These are phyloP conservation scores for Herpetomonas samuelpessoai DNA, from an alignment of 208 protist species.

Conservation along the genomic window DNA sequence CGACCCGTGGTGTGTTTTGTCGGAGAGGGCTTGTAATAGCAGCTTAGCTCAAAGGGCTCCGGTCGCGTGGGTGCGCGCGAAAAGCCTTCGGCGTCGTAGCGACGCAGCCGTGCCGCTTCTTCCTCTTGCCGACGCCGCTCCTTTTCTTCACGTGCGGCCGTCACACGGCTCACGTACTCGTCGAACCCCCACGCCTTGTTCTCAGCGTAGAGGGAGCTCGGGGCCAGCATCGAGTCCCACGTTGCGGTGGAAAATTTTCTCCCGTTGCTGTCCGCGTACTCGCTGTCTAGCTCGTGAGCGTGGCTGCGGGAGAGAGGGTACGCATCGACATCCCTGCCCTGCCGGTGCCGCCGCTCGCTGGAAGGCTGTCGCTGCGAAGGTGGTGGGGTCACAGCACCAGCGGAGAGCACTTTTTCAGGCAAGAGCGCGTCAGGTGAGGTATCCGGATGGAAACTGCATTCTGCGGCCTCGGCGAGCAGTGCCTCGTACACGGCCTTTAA, in stretches of 20 bases:
- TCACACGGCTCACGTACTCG: constrained; percentile 40
- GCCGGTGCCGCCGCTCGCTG: neutral
- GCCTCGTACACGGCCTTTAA: constrained; percentile 33
- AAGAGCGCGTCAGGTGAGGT: constrained; percentile 6
- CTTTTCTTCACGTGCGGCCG: constrained; percentile 24
- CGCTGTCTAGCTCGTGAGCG: neutral
- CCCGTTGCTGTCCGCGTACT: neutral
- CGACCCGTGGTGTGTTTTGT: neutral
- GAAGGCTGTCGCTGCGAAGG: too few species aligned
- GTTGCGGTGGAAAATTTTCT: neutral
- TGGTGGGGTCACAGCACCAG: too few species aligned
- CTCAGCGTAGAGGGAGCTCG: constrained; percentile 13
- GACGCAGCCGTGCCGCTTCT: constrained; percentile 34
- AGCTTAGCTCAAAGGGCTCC: constrained; percentile 42
- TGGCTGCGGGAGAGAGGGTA: neutral
- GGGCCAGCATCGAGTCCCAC: constrained; percentile 13
- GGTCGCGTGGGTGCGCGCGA: constrained; percentile 28
- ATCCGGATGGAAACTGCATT: constrained; percentile 34
- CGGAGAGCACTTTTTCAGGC: neutral
- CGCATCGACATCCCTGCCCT: too few species aligned
- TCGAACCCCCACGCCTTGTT: constrained; percentile 32
- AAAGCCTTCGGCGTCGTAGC: constrained; percentile 34
- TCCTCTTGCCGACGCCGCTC: constrained; percentile 21
- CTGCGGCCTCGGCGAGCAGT: constrained; percentile 23
- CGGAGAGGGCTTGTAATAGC: constrained; percentile 2